These are phyloP conservation scores for Ambrosia hybrid DNA, from an alignment of 140 eudicot genomes.

Conservation along the genomic window DNA sequence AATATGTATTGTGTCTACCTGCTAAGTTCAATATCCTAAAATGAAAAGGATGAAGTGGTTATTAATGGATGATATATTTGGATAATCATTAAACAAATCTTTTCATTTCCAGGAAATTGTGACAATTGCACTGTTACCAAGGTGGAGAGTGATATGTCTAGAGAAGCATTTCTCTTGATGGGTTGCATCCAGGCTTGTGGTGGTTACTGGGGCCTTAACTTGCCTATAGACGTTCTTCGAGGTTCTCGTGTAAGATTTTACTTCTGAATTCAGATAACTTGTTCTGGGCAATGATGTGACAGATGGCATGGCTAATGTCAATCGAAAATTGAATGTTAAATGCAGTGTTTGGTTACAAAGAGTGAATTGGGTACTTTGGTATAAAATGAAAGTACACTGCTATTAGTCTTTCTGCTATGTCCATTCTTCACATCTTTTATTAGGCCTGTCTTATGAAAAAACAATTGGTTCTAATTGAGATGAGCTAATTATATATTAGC, in stretches of 20 bases:
- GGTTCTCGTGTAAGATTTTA: constrained; percentile 87
- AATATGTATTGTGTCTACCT: neutral
- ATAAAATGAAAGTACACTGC: no score
- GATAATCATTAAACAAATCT: constrained; percentile 7
- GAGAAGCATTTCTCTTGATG: constrained; percentile 84
- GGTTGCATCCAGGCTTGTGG: constrained; percentile 79
- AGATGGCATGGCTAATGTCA: neutral
- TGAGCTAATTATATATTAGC: constrained; percentile 4
- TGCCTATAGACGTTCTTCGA: constrained; percentile 90
- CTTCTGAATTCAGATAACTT: constrained; percentile 13
- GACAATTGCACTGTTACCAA: constrained; percentile 75
- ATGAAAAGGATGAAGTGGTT: constrained; percentile 12
- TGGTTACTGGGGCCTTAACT: constrained; percentile 83
- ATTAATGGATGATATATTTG: constrained; percentile 13
- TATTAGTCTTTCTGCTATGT: no score
- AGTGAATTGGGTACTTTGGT: no score
- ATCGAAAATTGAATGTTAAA: neutral
- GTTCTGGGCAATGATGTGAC: neutral
- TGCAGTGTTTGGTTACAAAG: no score
- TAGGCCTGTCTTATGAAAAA: no score
- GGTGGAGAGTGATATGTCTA: constrained; percentile 72
- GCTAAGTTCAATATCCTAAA: neutral
- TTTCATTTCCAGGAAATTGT: constrained; percentile 63
- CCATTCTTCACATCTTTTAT: no score
- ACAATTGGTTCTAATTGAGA: neutral